phyloP scores from a whole-genome alignment of 371 early-diverging fungal species.

The Capillidium heterosporum region DNA sequence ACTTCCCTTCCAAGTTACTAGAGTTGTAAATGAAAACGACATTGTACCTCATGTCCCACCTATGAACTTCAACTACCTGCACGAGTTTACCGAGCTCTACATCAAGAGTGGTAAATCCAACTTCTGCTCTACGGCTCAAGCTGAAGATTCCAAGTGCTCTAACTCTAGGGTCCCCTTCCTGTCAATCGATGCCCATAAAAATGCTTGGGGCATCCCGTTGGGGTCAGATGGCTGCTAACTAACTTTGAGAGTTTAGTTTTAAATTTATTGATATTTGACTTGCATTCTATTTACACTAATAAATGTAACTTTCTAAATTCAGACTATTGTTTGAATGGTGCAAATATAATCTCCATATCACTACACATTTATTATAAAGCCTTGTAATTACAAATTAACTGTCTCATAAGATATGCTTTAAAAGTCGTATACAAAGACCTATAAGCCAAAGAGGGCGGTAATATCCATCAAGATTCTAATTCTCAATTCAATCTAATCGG shows the following conservation, averaged over 20 bases:
- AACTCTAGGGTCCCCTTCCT: background rate
- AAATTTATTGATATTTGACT: too few species aligned
- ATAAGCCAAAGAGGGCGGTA: too few species aligned
- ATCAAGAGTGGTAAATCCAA: constrained; percentile 7
- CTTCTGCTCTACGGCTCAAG: background rate
- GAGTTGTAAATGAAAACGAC: constrained; percentile 26
- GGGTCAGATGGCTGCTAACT: background rate
- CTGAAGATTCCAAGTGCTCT: background rate
- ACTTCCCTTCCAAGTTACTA: constrained; percentile 13
- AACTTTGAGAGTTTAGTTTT: background rate
- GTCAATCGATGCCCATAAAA: background rate
- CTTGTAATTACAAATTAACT: too few species aligned
- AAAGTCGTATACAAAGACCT: too few species aligned
- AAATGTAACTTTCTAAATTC: too few species aligned
- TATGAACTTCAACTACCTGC: constrained; percentile 19
- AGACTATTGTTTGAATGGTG: too few species aligned
- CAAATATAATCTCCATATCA: too few species aligned
- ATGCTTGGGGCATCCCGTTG: background rate
- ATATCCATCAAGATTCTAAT: too few species aligned
- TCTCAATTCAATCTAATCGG: too few species aligned
- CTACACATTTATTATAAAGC: too few species aligned
- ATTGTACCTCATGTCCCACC: constrained; percentile 31
- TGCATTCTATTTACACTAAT: too few species aligned
- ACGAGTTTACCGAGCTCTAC: constrained; percentile 25
- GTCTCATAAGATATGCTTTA: too few species aligned